Evolutionary conservation across 108 stramenopile species (phyloP), one percentile per base, ranked within the genome.

Genomic region (Heterococcus sp.): DNA sequence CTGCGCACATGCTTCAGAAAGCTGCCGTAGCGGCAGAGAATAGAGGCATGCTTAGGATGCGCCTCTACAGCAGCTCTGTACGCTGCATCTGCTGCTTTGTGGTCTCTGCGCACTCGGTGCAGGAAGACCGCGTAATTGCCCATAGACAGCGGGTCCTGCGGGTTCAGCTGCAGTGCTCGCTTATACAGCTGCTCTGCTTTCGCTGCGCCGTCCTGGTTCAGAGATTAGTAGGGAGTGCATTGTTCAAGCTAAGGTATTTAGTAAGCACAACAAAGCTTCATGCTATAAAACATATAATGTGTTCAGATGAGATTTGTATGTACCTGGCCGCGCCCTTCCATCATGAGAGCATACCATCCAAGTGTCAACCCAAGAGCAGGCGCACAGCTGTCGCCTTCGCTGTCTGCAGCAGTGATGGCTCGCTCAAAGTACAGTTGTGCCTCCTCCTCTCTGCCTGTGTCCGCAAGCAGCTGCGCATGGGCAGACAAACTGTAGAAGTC

Each of bases 51-150:
- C 26, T 29, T 32, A 2, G 83, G 83, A 35, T 79, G 72, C n/a
- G 32, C 64, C 72, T 74, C 74, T 32, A 69, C 79, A 8, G 75
- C 80, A 34, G n/a, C 68, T 32, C 73, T 11, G 75, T 84, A 84
- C n/a, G 69, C 76, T 26, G 33, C 34, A 2, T 34, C 40, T 2
- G 76, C 76, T 26, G 69, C 76, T 70, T 2, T 27, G 33, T 34
- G 33, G 27, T 84, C 75, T n/a, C 37, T 36, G 21, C 68, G 67
- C 32, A 76, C 68, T 26, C 80, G 71, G 75, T 87, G 86, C 72
- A 87, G 35, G 68, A 89, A 87, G 14, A 85, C 84, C 0, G 87
- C 88, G 63, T 88, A 88, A 64, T 65, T 66, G 3, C 81, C 83
- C 69, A 87, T 65, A 3, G 83, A 79, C 1, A 86, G 82, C 1